Evolutionary conservation across 768 basidiomycete genomes (phyloP).

Genomic region (Coprinopsis strossmayeri): DNA sequence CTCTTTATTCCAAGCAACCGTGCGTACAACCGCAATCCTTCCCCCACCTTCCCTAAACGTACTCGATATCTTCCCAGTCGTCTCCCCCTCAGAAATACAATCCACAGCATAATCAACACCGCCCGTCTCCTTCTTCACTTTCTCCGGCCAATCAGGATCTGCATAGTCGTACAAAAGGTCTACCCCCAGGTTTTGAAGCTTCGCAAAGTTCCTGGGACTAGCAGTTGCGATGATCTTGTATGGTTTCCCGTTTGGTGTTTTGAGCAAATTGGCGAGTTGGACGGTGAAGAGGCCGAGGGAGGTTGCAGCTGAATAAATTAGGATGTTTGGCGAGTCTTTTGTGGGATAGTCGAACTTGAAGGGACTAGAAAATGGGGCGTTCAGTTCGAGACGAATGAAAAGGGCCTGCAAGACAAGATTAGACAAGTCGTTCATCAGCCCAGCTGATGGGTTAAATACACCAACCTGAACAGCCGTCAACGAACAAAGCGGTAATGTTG

Average conservation of each 20-base stretch:
- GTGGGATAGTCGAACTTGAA: slow-evolving; percentile 13
- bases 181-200: slow-evolving; percentile 22
- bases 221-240: slow-evolving; percentile 26
- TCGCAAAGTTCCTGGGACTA: slow-evolving; percentile 22
- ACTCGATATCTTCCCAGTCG: slow-evolving; percentile 23
- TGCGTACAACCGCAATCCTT: slow-evolving; percentile 24
- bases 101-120: slow-evolving; percentile 26
- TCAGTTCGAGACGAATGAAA: slow-evolving; percentile 24
- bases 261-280: slow-evolving; percentile 19
- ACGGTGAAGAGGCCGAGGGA: slow-evolving; percentile 27
- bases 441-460: neutral
- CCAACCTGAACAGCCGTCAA: slow-evolving; percentile 28
- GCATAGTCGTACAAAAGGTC: slow-evolving; percentile 26
- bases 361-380: slow-evolving; percentile 22
- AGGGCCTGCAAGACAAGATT: slow-evolving; percentile 18
- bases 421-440: neutral
- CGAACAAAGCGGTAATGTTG: slow-evolving; percentile 24
- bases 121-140: slow-evolving; percentile 20
- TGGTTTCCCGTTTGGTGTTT: slow-evolving; percentile 17
- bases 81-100: slow-evolving; percentile 27
- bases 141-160: slow-evolving; percentile 23
- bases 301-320: slow-evolving; percentile 28
- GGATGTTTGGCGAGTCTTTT: slow-evolving; percentile 18
- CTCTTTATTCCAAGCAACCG: slow-evolving; percentile 20
- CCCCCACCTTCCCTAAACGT: slow-evolving; percentile 21